Conservation (phyloP, 768 basidiomycete genomes). For the Mycena vulgaris region DNA sequence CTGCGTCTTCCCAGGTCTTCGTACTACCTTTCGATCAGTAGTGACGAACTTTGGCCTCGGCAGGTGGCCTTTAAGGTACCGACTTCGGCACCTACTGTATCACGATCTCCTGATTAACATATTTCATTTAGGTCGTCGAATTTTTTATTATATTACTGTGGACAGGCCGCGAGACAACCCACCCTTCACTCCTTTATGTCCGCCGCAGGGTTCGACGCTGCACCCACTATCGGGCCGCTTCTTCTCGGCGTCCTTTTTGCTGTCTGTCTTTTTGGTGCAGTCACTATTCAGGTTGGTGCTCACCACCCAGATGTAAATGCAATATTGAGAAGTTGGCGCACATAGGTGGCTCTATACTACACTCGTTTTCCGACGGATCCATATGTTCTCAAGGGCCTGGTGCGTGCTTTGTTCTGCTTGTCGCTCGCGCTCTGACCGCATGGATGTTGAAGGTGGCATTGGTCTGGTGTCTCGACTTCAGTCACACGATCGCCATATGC, state of each 20-base stretch:
- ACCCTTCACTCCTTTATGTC: conserved; percentile 1
- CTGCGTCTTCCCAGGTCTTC: too few relatives aligned
- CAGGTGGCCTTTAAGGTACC: too few relatives aligned
- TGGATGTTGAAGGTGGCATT: background rate
- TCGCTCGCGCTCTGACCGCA: background rate
- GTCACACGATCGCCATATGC: conserved; percentile 22
- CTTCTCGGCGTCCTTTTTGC: conserved; percentile 29
- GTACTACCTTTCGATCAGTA: too few relatives aligned
- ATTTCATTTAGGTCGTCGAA: conserved; percentile 5
- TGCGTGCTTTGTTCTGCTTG: background rate
- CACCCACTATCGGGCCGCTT: conserved; percentile 24
- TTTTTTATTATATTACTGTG: background rate
- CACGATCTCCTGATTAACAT: conserved; percentile 18
- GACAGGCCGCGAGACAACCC: background rate
- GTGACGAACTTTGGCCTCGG: too few relatives aligned
- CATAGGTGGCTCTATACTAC: conserved; percentile 25
- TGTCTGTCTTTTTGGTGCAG: conserved; percentile 30
- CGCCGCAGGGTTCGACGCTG: conserved; percentile 12
- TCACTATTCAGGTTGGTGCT: conserved; percentile 19
- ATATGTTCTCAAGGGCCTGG: conserved; percentile 12
- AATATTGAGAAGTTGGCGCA: background rate
- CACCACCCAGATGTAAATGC: accelerated
- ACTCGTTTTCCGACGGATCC: conserved; percentile 30
- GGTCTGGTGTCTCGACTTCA: conserved; percentile 29
- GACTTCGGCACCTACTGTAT: too few relatives aligned